These are phyloP conservation scores for Amauroascus niger DNA, from an alignment of 2,329 filamentous ascomycete genomes.

Conservation along the genomic window DNA sequence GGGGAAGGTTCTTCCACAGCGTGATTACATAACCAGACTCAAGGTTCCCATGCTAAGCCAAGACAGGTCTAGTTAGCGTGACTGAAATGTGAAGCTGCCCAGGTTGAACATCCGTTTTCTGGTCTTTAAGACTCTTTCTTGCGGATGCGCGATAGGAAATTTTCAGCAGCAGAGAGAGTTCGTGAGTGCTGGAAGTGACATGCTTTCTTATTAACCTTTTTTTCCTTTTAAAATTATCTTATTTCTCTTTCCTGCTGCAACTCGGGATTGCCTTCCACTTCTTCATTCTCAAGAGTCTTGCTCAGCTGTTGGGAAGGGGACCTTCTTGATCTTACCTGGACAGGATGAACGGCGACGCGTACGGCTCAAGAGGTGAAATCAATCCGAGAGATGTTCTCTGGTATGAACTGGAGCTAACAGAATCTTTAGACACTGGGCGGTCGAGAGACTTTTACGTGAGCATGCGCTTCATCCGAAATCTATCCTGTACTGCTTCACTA, in stretches of 20 bases:
- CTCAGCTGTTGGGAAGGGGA: neutral
- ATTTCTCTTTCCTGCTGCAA: too few relatives aligned
- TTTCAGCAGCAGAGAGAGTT: neutral
- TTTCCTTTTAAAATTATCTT: neutral
- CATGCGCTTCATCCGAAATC: constrained; percentile 11
- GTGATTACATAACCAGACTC: neutral
- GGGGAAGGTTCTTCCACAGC: too few relatives aligned
- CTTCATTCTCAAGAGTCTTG: neutral
- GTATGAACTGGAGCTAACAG: constrained; percentile 19
- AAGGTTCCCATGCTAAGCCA: neutral
- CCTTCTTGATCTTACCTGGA: neutral
- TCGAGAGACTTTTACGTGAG: constrained; percentile 47
- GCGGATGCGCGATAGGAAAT: neutral
- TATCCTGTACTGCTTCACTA: constrained; percentile 14
- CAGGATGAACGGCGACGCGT: constrained; percentile 75
- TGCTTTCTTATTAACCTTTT: neutral
- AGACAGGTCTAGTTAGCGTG: neutral
- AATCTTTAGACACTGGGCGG: constrained; percentile 41
- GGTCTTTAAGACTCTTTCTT: neutral
- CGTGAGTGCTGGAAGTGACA: neutral
- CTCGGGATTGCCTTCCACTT: too few relatives aligned
- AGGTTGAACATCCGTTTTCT: constrained; percentile 7
- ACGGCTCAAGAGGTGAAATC: constrained; percentile 61
- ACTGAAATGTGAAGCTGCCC: neutral
- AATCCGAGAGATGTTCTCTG: constrained; percentile 7